Evolutionary conservation across 2,329 filamentous ascomycete species (phyloP).

Genomic region (Tricladium varicosporioides): DNA sequence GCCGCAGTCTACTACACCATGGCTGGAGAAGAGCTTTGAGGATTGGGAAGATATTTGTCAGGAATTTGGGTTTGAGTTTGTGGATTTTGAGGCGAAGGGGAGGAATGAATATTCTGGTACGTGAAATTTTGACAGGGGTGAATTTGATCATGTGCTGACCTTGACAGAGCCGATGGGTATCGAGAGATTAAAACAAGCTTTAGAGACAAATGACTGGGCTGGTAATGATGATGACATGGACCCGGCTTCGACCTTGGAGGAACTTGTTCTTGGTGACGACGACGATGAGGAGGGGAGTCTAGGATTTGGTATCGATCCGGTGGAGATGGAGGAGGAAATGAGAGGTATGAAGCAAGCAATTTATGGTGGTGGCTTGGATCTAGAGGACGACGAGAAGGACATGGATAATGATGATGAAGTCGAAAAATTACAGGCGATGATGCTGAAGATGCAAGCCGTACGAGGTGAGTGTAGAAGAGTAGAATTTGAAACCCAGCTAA

Average conservation of each 20-base stretch:
- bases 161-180: conserved; percentile 56
- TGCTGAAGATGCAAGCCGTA: conserved; percentile 61
- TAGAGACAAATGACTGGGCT: conserved; percentile 66
- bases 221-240: conserved; percentile 33
- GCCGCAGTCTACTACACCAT: conserved; percentile 29
- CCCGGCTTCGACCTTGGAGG: conserved; percentile 37
- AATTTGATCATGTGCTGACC: conserved; percentile 3
- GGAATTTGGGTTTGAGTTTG: conserved; percentile 60
- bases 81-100: conserved; percentile 48
- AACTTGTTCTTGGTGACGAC: conserved; percentile 34
- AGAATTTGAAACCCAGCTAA: conserved; percentile 10
- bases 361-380: conserved; percentile 18
- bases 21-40: conserved; percentile 41
- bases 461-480: conserved; percentile 27
- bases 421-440: conserved; percentile 60
- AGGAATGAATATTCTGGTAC: conserved; percentile 60
- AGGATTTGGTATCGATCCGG: conserved; percentile 32
- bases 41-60: conserved; percentile 62
- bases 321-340: conserved; percentile 40
- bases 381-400: conserved; percentile 32
- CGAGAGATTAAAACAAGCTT: conserved; percentile 56
- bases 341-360: conserved; percentile 38
- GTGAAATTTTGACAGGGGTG: conserved; percentile 24
- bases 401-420: conserved; percentile 42
- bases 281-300: conserved; percentile 27